phyloP scores from a whole-genome alignment of 257 asterid species.

The Solanum appendiculatum region DNA sequence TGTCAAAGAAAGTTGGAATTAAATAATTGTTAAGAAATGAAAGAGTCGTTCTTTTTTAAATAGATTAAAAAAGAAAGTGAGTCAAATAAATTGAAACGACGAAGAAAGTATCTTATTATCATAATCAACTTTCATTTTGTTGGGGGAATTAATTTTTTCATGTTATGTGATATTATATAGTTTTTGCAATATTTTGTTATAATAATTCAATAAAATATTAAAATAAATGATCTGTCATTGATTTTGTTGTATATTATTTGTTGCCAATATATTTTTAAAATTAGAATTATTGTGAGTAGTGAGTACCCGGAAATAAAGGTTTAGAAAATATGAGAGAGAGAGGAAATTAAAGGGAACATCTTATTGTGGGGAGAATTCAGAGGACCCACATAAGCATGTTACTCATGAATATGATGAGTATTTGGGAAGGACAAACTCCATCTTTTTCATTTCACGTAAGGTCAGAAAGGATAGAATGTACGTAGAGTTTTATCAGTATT shows the following conservation, averaged over 20 bases:
- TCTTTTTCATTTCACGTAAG: neutral
- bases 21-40: too few relatives aligned
- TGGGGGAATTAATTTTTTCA: too few relatives aligned
- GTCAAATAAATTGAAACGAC: too few relatives aligned
- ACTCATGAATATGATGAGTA: neutral
- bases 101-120: too few relatives aligned
- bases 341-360: neutral
- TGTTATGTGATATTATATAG: neutral
- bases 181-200: too few relatives aligned
- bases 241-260: too few relatives aligned
- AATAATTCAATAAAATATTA: too few relatives aligned
- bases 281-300: neutral
- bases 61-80: neutral
- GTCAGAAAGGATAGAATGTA: too few relatives aligned
- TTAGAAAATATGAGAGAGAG: neutral
- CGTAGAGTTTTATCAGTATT: too few relatives aligned
- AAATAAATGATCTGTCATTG: neutral
- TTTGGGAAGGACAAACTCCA: neutral
- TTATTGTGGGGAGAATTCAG: neutral
- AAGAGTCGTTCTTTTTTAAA: neutral
- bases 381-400: neutral
- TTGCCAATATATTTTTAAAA: neutral
- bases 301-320: neutral
- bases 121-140: too few relatives aligned
- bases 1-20: too few relatives aligned